Base-by-base conservation (phyloP, 225 moss, liverwort and hornwort genomes). In the Rhytidiadelphus loreus region DNA sequence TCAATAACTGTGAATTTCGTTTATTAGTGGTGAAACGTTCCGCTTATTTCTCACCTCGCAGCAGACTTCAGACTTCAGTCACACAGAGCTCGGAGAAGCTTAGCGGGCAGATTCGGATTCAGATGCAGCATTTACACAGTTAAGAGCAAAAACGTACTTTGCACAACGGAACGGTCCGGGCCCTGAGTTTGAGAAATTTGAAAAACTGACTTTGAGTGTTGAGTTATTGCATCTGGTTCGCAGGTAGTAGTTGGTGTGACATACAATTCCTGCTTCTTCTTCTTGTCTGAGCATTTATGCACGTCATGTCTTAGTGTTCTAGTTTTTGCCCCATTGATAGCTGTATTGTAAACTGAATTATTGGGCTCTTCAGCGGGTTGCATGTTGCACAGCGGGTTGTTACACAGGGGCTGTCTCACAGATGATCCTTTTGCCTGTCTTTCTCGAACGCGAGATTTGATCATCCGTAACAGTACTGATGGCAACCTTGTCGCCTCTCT, bases 391-490 rank as follows among this genome's bases (percentile, higher is more conserved):
- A n/a, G n/a, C n/a, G n/a, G n/a, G 95, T 96, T 92, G 95, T 93
- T 65, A 91, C 86, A 33, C 33, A 64, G 24, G 91, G 93, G 57
- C 18, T 73, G 48, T 48, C 79, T 95, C 61, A 86, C 85, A 44
- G 80, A 83, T 37, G 96, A 96, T 88, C 87, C 95, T 30, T 35
- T 19, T 76, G 52, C 76, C 35, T 50, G 33, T 29, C 52, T 52
- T 80, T 80, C 83, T 50, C 95, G 92, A 58, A 88, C 82, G 63
- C 96, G 94, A 30, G 93, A 95, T 84, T 88, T 96, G 28, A 92
- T 98, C n/a, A 95, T 98, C 39, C 95, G 96, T 56, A 98, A 95
- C 61, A 95, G 95, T 76, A 93, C 91, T 60, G 95, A 95, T 81
- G 95, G 96, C 80, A 96, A 96, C 80, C 94, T 96, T 75, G 96